Conservation (phyloP, 495 filamentous ascomycete genomes). For the Penicillium simplicissimum region DNA sequence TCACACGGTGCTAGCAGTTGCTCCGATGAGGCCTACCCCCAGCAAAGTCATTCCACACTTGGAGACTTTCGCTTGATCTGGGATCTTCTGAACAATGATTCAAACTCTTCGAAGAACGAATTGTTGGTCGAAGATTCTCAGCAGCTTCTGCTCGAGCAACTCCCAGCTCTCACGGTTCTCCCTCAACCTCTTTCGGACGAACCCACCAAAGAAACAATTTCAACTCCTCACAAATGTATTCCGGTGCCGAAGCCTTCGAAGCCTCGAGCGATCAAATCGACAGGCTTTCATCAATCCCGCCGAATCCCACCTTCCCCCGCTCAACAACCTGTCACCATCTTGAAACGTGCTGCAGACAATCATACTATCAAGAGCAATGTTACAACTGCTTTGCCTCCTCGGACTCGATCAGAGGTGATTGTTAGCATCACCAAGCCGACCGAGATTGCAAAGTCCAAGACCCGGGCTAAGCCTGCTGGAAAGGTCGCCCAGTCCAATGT, state of each 20-base stretch:
- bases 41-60: conserved; percentile 23
- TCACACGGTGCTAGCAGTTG: conserved; percentile 8
- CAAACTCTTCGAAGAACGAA: conserved; percentile 5
- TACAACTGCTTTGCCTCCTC: not conserved
- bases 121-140: not conserved
- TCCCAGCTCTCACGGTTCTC: conserved; percentile 14
- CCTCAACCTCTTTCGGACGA: conserved; percentile 15
- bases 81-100: conserved; percentile 29
- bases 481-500: conserved; percentile 6
- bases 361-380: not conserved
- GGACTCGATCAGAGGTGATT: conserved; percentile 17
- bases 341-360: conserved; percentile 6
- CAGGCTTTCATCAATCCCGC: not conserved
- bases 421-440: conserved; percentile 7
- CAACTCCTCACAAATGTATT: not conserved
- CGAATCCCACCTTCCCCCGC: not conserved
- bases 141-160: not conserved
- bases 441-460: conserved; percentile 12
- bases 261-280: not conserved
- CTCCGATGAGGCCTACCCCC: not conserved
- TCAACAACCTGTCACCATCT: conserved; percentile 9
- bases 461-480: conserved; percentile 1
- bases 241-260: not conserved
- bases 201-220: not conserved
- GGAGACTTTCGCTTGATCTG: conserved; percentile 45